A percentile compares a stretch with the other conserved stretches of the same genome.
phyloP scores from a whole-genome alignment of 2,329 filamentous ascomycete genomes.

The Pestalotiopsis sp. region DNA sequence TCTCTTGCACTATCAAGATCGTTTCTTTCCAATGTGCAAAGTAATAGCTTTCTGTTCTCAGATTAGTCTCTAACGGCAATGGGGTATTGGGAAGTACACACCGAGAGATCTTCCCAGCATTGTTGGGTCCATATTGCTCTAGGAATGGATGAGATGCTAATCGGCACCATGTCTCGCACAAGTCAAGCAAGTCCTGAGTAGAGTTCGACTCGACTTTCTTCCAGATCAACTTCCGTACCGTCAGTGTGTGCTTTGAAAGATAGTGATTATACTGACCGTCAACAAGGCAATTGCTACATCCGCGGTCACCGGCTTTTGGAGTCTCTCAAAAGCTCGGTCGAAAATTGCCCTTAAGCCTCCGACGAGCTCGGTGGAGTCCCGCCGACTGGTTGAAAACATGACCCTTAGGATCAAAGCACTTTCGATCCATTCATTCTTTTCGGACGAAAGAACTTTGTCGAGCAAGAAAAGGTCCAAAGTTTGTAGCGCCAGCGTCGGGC shows the following conservation, averaged over 20 bases:
- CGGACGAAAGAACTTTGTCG: slow-evolving; percentile 52
- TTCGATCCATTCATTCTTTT: slow-evolving; percentile 65
- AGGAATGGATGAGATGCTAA: slow-evolving; percentile 71
- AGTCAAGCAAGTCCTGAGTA: slow-evolving; percentile 50
- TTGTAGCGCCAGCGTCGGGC: slow-evolving; percentile 47
- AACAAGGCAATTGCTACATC: slow-evolving; percentile 69
- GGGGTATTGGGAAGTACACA: slow-evolving; percentile 31
- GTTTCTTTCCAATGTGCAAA: slow-evolving; percentile 65
- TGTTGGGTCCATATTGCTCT: slow-evolving; percentile 63
- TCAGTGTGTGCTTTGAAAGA: slow-evolving; percentile 10
- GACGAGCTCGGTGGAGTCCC: slow-evolving; percentile 35
- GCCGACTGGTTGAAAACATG: slow-evolving; percentile 62
- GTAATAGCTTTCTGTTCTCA: slow-evolving; percentile 68
- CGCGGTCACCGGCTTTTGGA: slow-evolving; percentile 52
- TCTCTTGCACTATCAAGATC: slow-evolving; percentile 57
- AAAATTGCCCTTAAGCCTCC: slow-evolving; percentile 27
- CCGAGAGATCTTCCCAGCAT: slow-evolving; percentile 71
- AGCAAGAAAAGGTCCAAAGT: slow-evolving; percentile 67
- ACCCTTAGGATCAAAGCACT: slow-evolving; percentile 69
- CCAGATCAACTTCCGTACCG: slow-evolving; percentile 72
- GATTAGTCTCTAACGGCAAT: slow-evolving; percentile 21
- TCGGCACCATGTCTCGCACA: slow-evolving; percentile 71
- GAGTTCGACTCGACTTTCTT: slow-evolving; percentile 69
- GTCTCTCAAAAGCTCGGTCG: slow-evolving; percentile 42
- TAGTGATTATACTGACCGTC: slow-evolving; percentile 52